phyloP scores from a whole-genome alignment of 2,329 filamentous ascomycete genomes.

The Capronia americana region DNA sequence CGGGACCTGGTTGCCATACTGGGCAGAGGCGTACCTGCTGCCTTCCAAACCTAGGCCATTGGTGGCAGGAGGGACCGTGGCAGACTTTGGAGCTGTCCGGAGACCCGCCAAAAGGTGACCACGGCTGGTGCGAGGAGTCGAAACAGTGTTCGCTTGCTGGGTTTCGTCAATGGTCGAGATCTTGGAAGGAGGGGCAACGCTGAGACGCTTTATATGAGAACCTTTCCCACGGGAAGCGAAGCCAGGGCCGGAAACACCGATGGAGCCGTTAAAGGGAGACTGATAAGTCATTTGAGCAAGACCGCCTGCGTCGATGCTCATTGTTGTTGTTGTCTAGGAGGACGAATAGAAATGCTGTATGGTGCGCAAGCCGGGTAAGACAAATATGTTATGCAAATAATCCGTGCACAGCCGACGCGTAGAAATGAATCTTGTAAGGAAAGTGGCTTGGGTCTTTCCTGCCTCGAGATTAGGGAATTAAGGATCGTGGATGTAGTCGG shows the following conservation, averaged over 20 bases:
- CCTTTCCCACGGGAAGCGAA: conserved; percentile 86
- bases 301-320: conserved; percentile 87
- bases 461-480: conserved; percentile 31
- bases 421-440: conserved; percentile 26
- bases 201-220: conserved; percentile 86
- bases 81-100: conserved; percentile 89
- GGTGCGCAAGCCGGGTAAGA: conserved; percentile 24
- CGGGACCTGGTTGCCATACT: conserved; percentile 58
- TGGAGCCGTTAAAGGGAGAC: conserved; percentile 71
- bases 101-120: conserved; percentile 93
- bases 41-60: conserved; percentile 57
- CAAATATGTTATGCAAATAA: conserved; percentile 15
- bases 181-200: conserved; percentile 74
- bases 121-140: conserved; percentile 90
- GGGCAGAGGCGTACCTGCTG: conserved; percentile 55
- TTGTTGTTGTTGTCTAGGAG: conserved; percentile 35
- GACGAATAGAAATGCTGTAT: conserved; percentile 20
- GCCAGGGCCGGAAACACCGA: conserved; percentile 78
- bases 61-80: conserved; percentile 71
- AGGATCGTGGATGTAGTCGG: conserved; percentile 22
- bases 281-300: conserved; percentile 98
- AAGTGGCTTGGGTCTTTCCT: conserved; percentile 15
- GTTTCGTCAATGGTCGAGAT: conserved; percentile 69
- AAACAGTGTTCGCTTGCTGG: conserved; percentile 69
- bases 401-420: conserved; percentile 28